Conservation (phyloP, 805 yeast species). For the Metschnikowia koreensis region DNA sequence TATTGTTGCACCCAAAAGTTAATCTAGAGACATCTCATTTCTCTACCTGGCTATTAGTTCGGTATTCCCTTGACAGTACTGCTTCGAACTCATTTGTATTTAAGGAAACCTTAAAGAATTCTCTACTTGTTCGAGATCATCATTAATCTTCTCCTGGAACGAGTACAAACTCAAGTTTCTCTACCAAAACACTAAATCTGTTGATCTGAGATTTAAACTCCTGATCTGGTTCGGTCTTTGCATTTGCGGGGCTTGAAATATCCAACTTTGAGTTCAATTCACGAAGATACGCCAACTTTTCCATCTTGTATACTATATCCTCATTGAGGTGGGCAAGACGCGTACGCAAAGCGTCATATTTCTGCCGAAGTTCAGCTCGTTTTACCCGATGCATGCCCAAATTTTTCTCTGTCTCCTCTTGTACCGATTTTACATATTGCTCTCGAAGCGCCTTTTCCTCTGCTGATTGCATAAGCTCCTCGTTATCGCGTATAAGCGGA, state of each 20-base stretch:
- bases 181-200: constrained; percentile 29
- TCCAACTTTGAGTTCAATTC: constrained; percentile 13
- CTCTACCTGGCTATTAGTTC: too few relatives aligned
- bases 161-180: constrained; percentile 19
- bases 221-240: background rate
- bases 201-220: constrained; percentile 19
- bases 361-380: constrained; percentile 6
- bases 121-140: too few relatives aligned
- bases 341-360: constrained; percentile 12
- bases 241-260: background rate
- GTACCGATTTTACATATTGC: background rate
- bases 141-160: background rate
- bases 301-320: constrained; percentile 25
- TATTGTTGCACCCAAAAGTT: too few relatives aligned
- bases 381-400: background rate
- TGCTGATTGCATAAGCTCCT: constrained; percentile 12
- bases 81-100: too few relatives aligned
- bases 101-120: too few relatives aligned
- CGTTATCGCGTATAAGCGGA: constrained; percentile 22
- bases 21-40: too few relatives aligned
- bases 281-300: constrained; percentile 30
- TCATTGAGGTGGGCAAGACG: constrained; percentile 16
- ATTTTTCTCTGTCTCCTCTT: background rate
- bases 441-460: constrained; percentile 1
- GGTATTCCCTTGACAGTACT: too few relatives aligned